Conservation (phyloP, 768 basidiomycete genomes). For the Auricularia heimuer region DNA sequence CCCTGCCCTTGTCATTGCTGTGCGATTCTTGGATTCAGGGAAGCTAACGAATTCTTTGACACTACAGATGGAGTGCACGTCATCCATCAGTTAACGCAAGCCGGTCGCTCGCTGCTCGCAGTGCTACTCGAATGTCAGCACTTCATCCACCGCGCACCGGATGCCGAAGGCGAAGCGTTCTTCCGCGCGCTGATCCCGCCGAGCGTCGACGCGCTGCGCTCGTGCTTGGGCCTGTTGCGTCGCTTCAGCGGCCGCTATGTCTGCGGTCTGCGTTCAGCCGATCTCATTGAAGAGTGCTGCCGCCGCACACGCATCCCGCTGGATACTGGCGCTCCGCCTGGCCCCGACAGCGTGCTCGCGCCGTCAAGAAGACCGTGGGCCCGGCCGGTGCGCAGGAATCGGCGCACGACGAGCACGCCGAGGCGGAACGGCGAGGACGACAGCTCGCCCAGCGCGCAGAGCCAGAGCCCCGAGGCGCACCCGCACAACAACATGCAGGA, state of each 20-base stretch:
- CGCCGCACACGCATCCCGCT: constrained; percentile 71
- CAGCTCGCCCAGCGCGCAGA: not conserved
- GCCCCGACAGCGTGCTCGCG: constrained; percentile 33
- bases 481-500: constrained; percentile 41
- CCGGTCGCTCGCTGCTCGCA: constrained; percentile 82
- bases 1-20: not conserved
- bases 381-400: constrained; percentile 73
- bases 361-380: constrained; percentile 75
- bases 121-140: constrained; percentile 81
- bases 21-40: not conserved
- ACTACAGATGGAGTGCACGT: constrained; percentile 81
- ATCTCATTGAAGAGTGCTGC: constrained; percentile 93
- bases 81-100: constrained; percentile 90
- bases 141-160: constrained; percentile 30
- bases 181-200: constrained; percentile 70
- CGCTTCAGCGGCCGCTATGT: constrained; percentile 88
- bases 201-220: constrained; percentile 75
- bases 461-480: constrained; percentile 33
- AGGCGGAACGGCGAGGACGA: not conserved
- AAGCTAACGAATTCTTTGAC: not conserved
- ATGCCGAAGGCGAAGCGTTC: constrained; percentile 1
- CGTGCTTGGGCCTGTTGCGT: constrained; percentile 78
- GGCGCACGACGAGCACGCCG: constrained; percentile 24
- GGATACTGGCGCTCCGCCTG: constrained; percentile 42
- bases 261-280: constrained; percentile 82